A percentile compares a stretch with the other conserved stretches of the same genome.
These are phyloP conservation scores for Rhodotorula kratochvilovae DNA, from an alignment of 768 basidiomycete species.

Conservation along the genomic window DNA sequence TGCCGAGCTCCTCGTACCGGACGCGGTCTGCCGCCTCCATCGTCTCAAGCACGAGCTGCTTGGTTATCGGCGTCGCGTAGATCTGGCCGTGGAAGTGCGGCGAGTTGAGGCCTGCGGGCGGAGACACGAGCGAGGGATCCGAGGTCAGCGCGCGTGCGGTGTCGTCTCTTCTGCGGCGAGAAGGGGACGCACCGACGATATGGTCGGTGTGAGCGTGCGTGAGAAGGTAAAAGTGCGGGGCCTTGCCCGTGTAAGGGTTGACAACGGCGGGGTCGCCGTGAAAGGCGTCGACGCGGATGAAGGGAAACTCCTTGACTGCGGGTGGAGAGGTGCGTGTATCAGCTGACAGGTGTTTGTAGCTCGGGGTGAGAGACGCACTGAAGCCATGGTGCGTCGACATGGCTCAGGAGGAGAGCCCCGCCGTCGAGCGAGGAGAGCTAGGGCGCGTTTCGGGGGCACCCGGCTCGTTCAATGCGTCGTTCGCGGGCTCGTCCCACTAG, in stretches of 20 bases:
- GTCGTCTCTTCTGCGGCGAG: background rate
- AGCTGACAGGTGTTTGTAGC: background rate
- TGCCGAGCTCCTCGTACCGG: conserved; percentile 56
- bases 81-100: conserved; percentile 68
- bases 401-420: background rate
- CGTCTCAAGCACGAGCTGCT: conserved; percentile 65
- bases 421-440: background rate
- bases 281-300: conserved; percentile 83
- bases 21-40: conserved; percentile 57
- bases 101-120: conserved; percentile 59
- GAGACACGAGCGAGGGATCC: no score
- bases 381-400: conserved; percentile 22
- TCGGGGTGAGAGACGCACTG: background rate
- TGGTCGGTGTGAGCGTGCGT: conserved; percentile 90
- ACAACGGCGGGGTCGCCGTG: conserved; percentile 50
- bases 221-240: conserved; percentile 63
- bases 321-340: conserved; percentile 3
- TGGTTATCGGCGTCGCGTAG: conserved; percentile 75
- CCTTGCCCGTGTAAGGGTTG: conserved; percentile 45
- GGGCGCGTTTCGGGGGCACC: background rate
- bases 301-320: conserved; percentile 53
- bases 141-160: background rate
- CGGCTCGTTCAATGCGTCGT: background rate
- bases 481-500: no score
- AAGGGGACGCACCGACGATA: conserved; percentile 48